Evolutionary conservation across 805 yeast genomes (phyloP), one percentile per base, ranked within the genome.

Genomic region (Pichia eremophila): DNA sequence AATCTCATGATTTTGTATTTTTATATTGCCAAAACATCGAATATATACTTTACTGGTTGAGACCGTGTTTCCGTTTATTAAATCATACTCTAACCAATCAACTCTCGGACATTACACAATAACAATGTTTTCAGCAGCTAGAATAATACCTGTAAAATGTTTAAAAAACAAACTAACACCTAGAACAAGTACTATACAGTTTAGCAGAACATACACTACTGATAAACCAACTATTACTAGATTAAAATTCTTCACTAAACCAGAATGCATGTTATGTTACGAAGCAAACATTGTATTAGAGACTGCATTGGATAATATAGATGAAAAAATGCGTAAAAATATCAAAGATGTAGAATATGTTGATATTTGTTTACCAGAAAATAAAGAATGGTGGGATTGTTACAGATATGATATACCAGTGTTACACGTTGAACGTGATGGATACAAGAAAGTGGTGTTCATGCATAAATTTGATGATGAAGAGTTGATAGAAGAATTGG

Each of bases 351-450:
- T 78, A 45, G 61, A 65, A 4, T 64, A 69, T 12, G 65, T 81
- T 4, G 85, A 85, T 58, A 84, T 85, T 32, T 75, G 75, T 61
- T 67, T 71, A 28, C 78, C 79, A 0, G 73, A 74, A 46, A 81
- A 84, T 57, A 67, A 74, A 43, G 67, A 71, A 43, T 83, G 87
- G 81, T 83, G 80, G 72, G 85, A 83, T 45, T 70, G 72, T 51
- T 85, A 84, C 54, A 46, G 89, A 55, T 83, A 79, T 59, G 95
- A 85, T 58, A 83, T 85, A 7, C 95, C 95, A 0, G 95, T 85
- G 0, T 58, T 85, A 39, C 90, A 85, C 59, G 69, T 85, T 9
- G 81, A 80, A 54, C 68, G 79, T 49, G 74, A 72, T 45, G 57
- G 57, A 4, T 65, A 57, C 34, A 69, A 73, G 41, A 73, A 81